phyloP scores from a whole-genome alignment of 148 eudicot genomes.

The Rhododendron williamsianum region DNA sequence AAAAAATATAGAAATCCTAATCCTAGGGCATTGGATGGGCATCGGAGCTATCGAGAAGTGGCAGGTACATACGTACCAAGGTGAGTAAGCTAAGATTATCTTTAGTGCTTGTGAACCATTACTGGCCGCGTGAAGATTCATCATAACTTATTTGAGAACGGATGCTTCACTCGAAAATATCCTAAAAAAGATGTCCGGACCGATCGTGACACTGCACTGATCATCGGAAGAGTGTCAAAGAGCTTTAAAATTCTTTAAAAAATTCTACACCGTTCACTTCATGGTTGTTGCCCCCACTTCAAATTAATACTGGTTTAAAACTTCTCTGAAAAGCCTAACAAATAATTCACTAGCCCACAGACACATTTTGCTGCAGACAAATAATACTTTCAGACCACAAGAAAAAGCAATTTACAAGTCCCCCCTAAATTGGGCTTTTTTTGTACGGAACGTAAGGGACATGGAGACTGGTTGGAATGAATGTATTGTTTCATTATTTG shows the following conservation, averaged over 20 bases:
- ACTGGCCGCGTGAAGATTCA: too few species aligned
- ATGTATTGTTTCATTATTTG: neutral
- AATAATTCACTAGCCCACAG: neutral
- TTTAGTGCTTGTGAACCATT: too few species aligned
- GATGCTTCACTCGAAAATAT: too few species aligned
- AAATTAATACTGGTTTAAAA: neutral
- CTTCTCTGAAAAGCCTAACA: neutral
- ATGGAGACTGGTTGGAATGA: neutral
- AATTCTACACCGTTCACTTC: neutral
- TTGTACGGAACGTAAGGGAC: neutral
- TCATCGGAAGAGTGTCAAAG: neutral
- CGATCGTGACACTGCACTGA: neutral
- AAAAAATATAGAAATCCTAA: neutral
- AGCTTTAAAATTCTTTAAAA: neutral
- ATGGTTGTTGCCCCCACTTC: neutral
- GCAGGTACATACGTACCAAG: too few species aligned
- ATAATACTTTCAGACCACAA: neutral
- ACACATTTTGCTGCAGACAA: neutral
- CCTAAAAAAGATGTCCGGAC: neutral
- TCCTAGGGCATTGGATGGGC: too few species aligned
- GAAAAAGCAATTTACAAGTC: neutral
- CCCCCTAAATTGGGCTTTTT: neutral
- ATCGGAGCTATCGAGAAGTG: too few species aligned
- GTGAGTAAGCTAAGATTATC: too few species aligned
- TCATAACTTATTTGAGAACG: too few species aligned